Evolutionary conservation across 164 flowering plant species (phyloP), one percentile per base, ranked within the genome.

Genomic region (Kalanchoe fedtschenkoi): DNA sequence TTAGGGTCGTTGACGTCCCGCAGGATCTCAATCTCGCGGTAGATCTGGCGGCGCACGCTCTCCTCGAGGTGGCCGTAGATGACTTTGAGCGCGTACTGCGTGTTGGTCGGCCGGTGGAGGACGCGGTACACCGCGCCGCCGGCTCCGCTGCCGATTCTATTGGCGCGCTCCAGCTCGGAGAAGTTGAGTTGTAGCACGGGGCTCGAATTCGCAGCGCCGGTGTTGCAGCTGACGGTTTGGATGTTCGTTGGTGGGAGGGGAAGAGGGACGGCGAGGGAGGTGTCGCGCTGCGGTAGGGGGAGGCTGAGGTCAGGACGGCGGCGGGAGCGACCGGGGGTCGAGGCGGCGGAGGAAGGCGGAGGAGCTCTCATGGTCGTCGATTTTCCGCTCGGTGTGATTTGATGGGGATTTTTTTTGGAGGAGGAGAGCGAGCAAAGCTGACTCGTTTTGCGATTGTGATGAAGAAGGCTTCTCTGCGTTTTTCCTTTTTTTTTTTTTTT

Each of bases 71-170:
- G 68, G 4, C 95, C 96, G 74, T 89, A 75, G 61, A 92, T 92
- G 1, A 92, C 96, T 62, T 92, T 92, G 30, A 92, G 82, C 11
- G 98, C 98, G 70, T 73, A 89, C 37, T 65, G 4, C 10, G 54
- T 71, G 14, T 67, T 64, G 21, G 87, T 78, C 14, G 82, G 82
- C 3, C 78, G 75, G 73, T 89, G 96, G 22, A 74, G 55, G 10
- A 87, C 97, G 67, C 83, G 82, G 80, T 87, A 89, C 26, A 91
- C 98, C 42, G 95, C 87, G 9, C 98, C 95, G 8, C 96, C 92
- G 65, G 62, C 63, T 29, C 98, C 98, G 74, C 79, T 71, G 2
- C 96, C 98, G 80, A 91, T 72, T 19, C 91, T 77, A 61, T 72
- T 77, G 56, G 77, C 39, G 7, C 79, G 71, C 16, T 85, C 91